These are phyloP conservation scores for Ilex asprella DNA, from an alignment of 257 asterid species.

Conservation along the genomic window DNA sequence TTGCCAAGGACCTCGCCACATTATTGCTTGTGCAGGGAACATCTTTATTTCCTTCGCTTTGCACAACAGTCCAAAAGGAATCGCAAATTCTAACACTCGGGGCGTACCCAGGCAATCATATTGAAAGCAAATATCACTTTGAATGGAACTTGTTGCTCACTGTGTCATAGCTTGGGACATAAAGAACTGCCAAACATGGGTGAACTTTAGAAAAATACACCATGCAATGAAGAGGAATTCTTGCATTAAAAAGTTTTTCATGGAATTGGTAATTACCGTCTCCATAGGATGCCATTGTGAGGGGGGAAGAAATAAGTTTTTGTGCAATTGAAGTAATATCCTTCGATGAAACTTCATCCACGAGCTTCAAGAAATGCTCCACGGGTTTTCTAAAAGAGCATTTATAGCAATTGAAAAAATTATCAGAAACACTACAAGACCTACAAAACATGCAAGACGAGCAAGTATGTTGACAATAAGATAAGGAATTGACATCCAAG, in stretches of 20 bases:
- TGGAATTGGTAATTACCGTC: constrained; percentile 50
- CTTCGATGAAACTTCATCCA: constrained; percentile 47
- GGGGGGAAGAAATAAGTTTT: constrained; percentile 66
- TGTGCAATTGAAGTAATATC: constrained; percentile 46
- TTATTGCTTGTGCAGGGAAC: no score
- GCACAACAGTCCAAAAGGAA: no score
- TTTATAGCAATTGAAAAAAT: background rate
- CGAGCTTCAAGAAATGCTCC: constrained; percentile 63
- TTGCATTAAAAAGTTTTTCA: background rate
- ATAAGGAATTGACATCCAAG: no score
- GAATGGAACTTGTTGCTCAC: constrained; percentile 46
- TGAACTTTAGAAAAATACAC: background rate
- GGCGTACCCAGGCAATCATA: background rate
- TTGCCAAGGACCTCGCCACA: no score
- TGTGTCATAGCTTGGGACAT: constrained; percentile 67
- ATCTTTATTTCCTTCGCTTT: no score
- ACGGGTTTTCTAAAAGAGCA: constrained; percentile 62
- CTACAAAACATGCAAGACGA: no score
- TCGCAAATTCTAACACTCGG: no score
- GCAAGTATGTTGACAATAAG: no score
- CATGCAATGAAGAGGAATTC: background rate
- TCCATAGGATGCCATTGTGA: constrained; percentile 92
- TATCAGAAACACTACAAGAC: background rate
- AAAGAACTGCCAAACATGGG: constrained; percentile 46
- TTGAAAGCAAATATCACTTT: constrained; percentile 7